phyloP scores from a whole-genome alignment of 495 filamentous ascomycete species.

The Podospora comata region DNA sequence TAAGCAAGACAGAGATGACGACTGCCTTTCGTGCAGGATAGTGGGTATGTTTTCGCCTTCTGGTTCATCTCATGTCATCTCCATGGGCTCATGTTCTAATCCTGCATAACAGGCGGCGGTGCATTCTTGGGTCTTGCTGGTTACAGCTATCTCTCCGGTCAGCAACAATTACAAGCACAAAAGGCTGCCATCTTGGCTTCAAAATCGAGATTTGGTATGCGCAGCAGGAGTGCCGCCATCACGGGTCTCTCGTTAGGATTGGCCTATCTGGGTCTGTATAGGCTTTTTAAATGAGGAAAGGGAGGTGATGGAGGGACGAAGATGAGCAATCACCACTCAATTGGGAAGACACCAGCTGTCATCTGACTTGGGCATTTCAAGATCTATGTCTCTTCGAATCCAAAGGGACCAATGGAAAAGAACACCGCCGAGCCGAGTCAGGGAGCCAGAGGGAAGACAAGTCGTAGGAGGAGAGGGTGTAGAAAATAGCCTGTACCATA shows the following conservation, averaged over 20 bases:
- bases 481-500: background rate
- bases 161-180: slow-evolving; percentile 67
- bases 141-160: slow-evolving; percentile 83
- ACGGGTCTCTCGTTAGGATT: slow-evolving; percentile 66
- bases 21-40: slow-evolving; percentile 66
- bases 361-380: background rate
- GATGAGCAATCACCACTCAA: background rate
- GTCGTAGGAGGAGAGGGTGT: background rate
- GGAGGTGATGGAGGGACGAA: background rate
- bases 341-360: background rate
- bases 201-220: slow-evolving; percentile 73
- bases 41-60: slow-evolving; percentile 49
- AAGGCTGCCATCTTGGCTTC: slow-evolving; percentile 65
- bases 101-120: slow-evolving; percentile 53
- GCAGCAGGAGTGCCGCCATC: slow-evolving; percentile 65
- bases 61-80: background rate
- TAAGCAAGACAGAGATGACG: slow-evolving; percentile 61
- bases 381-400: background rate
- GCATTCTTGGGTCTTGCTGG: slow-evolving; percentile 86
- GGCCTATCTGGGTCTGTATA: slow-evolving; percentile 62
- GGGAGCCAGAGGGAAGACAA: background rate
- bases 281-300: slow-evolving; percentile 32
- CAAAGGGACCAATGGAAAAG: background rate
- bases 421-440: background rate
- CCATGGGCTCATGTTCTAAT: slow-evolving; percentile 5